These are phyloP conservation scores for Colletotrichum theobromicola DNA, from an alignment of 2,329 filamentous ascomycete genomes.

Conservation along the genomic window DNA sequence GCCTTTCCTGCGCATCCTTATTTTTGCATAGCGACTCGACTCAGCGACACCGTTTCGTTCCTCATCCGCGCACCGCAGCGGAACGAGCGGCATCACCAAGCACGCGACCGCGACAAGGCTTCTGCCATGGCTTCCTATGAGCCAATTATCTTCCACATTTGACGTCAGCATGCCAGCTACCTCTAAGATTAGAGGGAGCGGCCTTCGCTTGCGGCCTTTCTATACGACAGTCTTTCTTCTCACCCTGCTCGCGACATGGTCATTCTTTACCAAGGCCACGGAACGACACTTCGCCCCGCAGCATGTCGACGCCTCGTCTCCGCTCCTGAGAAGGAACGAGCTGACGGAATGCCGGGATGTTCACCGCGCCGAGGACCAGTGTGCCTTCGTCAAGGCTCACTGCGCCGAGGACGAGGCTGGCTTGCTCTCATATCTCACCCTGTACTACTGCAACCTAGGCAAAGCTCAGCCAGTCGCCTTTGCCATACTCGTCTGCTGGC, in stretches of 20 bases:
- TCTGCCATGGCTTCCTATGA: conserved; percentile 19
- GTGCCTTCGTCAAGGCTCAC: conserved; percentile 81
- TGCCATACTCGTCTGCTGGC: conserved; percentile 77
- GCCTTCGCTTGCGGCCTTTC: conserved; percentile 53
- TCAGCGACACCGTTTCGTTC: conserved; percentile 1
- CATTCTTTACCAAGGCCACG: conserved; percentile 37
- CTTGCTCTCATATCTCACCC: conserved; percentile 82
- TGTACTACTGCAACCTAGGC: conserved; percentile 86
- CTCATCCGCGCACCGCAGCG: background rate
- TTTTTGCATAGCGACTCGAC: background rate
- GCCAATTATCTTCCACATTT: conserved; percentile 16
- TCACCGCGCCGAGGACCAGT: conserved; percentile 79
- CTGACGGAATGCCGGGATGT: conserved; percentile 75
- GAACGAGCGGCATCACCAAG: conserved; percentile 10
- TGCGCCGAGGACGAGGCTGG: conserved; percentile 91
- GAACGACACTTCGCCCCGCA: conserved; percentile 14
- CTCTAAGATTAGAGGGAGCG: conserved; percentile 35
- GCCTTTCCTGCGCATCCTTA: background rate
- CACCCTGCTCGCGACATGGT: conserved; percentile 49
- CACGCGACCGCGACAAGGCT: conserved; percentile 11
- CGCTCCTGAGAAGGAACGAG: conserved; percentile 31
- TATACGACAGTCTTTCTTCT: conserved; percentile 53
- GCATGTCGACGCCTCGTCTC: conserved; percentile 13
- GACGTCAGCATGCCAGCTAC: conserved; percentile 28
- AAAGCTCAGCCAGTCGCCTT: conserved; percentile 80